Conservation (phyloP, 352 stramenopile species). For the Phytophthora fragariaefolia region DNA sequence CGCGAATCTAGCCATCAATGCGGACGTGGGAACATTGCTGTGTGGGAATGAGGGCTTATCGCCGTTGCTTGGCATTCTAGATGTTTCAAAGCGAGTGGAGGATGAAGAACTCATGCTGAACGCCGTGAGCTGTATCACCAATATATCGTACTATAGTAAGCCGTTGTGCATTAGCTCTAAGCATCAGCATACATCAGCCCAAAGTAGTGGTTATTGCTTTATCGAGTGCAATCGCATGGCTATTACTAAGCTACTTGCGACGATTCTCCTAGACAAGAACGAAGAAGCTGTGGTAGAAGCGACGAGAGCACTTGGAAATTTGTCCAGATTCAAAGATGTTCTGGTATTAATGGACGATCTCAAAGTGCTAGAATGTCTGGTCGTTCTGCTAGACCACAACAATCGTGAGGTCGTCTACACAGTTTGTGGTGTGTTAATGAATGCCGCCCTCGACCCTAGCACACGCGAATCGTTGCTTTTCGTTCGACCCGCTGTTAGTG, state of each 20-base stretch:
- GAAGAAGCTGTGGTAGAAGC: slow-evolving; percentile 88
- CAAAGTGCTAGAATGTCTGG: slow-evolving; percentile 74
- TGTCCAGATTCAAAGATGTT: slow-evolving; percentile 79
- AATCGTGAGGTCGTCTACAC: slow-evolving; percentile 84
- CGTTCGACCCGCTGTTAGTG: slow-evolving; percentile 31
- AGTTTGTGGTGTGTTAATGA: slow-evolving; percentile 86
- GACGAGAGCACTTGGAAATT: slow-evolving; percentile 84
- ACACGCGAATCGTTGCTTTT: slow-evolving; percentile 45
- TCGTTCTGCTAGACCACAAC: slow-evolving; percentile 80
- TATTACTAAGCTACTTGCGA: slow-evolving; percentile 46
- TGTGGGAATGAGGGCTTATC: slow-evolving; percentile 46
- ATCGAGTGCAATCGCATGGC: slow-evolving; percentile 52
- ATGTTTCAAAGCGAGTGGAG: slow-evolving; percentile 30
- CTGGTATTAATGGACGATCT: slow-evolving; percentile 53
- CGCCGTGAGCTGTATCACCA: slow-evolving; percentile 87
- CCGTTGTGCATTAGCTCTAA: slow-evolving; percentile 3
- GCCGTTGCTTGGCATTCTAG: slow-evolving; percentile 54
- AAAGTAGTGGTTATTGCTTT: slow-evolving; percentile 33
- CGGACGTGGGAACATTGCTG: slow-evolving; percentile 54
- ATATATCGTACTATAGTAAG: slow-evolving; percentile 81
- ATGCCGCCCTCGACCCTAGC: slow-evolving; percentile 63
- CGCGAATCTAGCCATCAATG: slow-evolving; percentile 86
- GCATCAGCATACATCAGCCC: no score
- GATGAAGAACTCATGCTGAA: slow-evolving; percentile 92
- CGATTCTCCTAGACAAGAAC: slow-evolving; percentile 75